A percentile compares a stretch with the other conserved stretches of the same genome.
These are phyloP conservation scores for Rhodosporidiobolus odoratus DNA, from an alignment of 768 basidiomycete species.

Conservation along the genomic window DNA sequence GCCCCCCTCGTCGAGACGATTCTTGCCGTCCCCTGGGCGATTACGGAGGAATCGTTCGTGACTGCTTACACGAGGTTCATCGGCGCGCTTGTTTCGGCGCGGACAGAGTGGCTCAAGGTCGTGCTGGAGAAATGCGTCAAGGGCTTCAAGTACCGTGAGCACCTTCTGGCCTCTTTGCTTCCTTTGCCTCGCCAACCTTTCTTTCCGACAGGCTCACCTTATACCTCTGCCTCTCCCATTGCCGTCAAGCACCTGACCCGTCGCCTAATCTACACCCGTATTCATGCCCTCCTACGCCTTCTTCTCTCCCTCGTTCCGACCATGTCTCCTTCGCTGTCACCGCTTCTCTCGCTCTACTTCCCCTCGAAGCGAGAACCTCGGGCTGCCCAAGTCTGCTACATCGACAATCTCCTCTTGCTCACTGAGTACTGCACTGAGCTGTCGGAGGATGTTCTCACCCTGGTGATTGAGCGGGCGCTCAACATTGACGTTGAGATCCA, in stretches of 20 bases:
- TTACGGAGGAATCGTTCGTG: constrained; percentile 74
- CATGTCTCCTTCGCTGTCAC: constrained; percentile 75
- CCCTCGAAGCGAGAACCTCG: constrained; percentile 88
- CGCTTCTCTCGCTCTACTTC: constrained; percentile 75
- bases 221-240: constrained; percentile 29
- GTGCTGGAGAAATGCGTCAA: constrained; percentile 75
- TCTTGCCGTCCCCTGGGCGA: constrained; percentile 83
- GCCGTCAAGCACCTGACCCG: constrained; percentile 56
- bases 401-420: constrained; percentile 77
- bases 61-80: constrained; percentile 83
- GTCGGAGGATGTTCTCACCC: constrained; percentile 69
- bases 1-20: constrained; percentile 76
- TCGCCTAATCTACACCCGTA: constrained; percentile 72
- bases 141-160: constrained; percentile 86
- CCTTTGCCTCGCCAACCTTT: background rate
- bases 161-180: constrained; percentile 45
- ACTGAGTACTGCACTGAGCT: constrained; percentile 84
- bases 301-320: constrained; percentile 89
- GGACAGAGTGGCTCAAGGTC: constrained; percentile 82
- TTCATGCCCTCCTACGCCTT: constrained; percentile 78
- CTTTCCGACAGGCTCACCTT: constrained; percentile 20
- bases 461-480: constrained; percentile 86
- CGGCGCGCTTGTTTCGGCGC: constrained; percentile 82
- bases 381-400: constrained; percentile 74
- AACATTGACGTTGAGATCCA: constrained; percentile 98